Conservation (phyloP, 371 early-diverging fungal species). For the Syncephalastrum monosporum region DNA sequence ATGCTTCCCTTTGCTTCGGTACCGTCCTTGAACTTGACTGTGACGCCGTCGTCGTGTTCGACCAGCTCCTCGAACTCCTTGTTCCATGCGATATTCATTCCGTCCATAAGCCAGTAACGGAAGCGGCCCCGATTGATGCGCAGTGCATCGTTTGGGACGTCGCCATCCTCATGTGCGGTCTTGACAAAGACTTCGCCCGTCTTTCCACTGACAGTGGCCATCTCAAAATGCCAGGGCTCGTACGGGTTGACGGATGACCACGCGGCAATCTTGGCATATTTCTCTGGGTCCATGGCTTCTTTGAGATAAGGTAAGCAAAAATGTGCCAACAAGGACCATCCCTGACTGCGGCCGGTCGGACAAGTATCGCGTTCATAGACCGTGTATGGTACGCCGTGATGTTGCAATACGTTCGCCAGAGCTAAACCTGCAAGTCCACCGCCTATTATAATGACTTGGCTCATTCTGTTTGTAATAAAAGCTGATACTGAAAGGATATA, state of each 20-base stretch:
- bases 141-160: neutral
- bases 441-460: slow-evolving; percentile 27
- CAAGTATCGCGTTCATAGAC: slow-evolving; percentile 26
- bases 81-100: slow-evolving; percentile 17
- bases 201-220: slow-evolving; percentile 12
- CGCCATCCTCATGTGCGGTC: neutral
- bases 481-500: no score
- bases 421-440: slow-evolving; percentile 29
- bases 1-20: slow-evolving; percentile 12
- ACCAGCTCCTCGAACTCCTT: slow-evolving; percentile 8
- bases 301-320: slow-evolving; percentile 11
- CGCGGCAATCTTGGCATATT: slow-evolving; percentile 2
- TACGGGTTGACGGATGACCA: slow-evolving; percentile 11
- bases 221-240: slow-evolving; percentile 1
- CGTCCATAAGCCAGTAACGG: slow-evolving; percentile 17
- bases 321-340: slow-evolving; percentile 20
- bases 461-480: no score
- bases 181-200: slow-evolving; percentile 4
- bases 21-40: slow-evolving; percentile 27
- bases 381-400: slow-evolving; percentile 16
- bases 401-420: slow-evolving; percentile 20
- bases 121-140: slow-evolving; percentile 21
- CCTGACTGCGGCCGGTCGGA: slow-evolving; percentile 17
- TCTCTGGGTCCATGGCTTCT: slow-evolving; percentile 5
- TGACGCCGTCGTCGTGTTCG: slow-evolving; percentile 13